phyloP scores from a whole-genome alignment of 306 rosid species.

The Corylus heterophylla region DNA sequence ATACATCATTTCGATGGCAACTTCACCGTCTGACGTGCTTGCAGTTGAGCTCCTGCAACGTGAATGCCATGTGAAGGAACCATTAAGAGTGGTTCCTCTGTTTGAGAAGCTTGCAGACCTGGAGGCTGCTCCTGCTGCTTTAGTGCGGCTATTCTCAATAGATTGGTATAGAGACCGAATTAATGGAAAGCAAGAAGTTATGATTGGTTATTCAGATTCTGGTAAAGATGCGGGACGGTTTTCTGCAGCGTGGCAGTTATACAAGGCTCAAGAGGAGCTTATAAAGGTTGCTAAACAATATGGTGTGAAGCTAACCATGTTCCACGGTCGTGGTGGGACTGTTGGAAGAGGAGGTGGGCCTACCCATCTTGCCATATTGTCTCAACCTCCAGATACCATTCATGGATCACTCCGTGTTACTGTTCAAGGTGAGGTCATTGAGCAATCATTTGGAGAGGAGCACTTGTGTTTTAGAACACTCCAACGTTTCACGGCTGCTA shows the following conservation, averaged over 20 bases:
- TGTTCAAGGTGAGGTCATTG: slow-evolving; percentile 97
- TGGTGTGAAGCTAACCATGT: slow-evolving; percentile 94
- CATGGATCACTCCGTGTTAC: slow-evolving; percentile 98
- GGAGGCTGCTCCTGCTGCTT: slow-evolving; percentile 94
- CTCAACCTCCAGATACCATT: slow-evolving; percentile 93
- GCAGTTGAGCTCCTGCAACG: slow-evolving; percentile 95
- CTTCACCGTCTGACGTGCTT: slow-evolving; percentile 90
- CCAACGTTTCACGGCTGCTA: slow-evolving; percentile 95
- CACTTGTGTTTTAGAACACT: slow-evolving; percentile 93
- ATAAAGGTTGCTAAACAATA: slow-evolving; percentile 76
- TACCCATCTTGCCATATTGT: slow-evolving; percentile 94
- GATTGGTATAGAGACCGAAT: slow-evolving; percentile 85
- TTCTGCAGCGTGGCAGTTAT: slow-evolving; percentile 97
- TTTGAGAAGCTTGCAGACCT: slow-evolving; percentile 94
- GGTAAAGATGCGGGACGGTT: slow-evolving; percentile 98
- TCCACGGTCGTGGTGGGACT: slow-evolving; percentile 98
- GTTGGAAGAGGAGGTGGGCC: slow-evolving; percentile 99
- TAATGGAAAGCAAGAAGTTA: slow-evolving; percentile 94
- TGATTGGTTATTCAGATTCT: slow-evolving; percentile 98
- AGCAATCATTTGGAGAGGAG: slow-evolving; percentile 91
- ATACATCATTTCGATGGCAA: slow-evolving; percentile 97
- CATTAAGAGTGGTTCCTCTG: slow-evolving; percentile 89
- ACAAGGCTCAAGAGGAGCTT: slow-evolving; percentile 97
- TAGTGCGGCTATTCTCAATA: slow-evolving; percentile 80
- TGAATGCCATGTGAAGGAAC: slow-evolving; percentile 74